A percentile compares a stretch with the other conserved stretches of the same genome.
Evolutionary conservation across 169 alveolate genomes (phyloP).

Genomic region (Miamiensis avidus): DNA sequence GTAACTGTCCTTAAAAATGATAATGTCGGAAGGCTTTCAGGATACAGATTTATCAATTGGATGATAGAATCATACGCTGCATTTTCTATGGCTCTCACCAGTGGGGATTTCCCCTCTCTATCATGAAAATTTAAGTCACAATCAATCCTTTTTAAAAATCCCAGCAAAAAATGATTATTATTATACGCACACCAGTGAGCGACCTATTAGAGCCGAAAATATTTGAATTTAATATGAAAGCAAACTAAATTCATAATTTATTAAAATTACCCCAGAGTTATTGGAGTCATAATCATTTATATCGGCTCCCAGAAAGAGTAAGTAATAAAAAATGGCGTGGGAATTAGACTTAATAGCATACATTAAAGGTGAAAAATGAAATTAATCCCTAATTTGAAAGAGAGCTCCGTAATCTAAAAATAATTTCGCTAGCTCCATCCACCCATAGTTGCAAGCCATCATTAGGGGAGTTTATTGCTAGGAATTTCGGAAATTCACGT

Average conservation of each 20-base stretch:
- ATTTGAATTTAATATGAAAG: too few species aligned
- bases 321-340: neutral
- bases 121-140: neutral
- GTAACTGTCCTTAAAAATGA: too few species aligned
- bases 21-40: neutral
- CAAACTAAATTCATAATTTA: too few species aligned
- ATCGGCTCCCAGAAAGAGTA: neutral
- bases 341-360: neutral
- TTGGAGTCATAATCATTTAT: neutral
- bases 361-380: neutral
- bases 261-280: neutral
- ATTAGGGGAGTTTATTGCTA: neutral
- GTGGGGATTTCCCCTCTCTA: neutral
- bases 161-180: too few species aligned
- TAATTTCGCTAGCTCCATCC: neutral
- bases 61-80: neutral
- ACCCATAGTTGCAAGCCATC: neutral
- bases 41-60: neutral
- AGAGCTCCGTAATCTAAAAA: neutral
- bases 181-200: neutral
- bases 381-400: neutral
- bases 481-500: neutral
- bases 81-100: neutral
- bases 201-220: too few species aligned
- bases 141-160: neutral